Conservation (phyloP, 768 basidiomycete species). For the Xerocomus potaroensis region DNA sequence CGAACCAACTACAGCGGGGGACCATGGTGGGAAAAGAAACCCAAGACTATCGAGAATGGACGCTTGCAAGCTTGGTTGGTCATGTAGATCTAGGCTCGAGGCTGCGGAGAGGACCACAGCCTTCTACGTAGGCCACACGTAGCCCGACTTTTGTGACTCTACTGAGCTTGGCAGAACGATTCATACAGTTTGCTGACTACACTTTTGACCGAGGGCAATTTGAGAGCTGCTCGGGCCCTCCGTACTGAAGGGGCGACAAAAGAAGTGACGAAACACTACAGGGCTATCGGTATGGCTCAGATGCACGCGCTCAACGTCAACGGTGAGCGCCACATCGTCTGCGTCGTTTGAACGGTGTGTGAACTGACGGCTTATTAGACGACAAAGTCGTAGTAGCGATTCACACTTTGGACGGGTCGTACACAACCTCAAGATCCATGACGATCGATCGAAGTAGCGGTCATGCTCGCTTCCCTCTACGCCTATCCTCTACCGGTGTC, state of each 20-base stretch:
- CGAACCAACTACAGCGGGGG: too few relatives aligned
- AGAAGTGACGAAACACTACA: constrained; percentile 74
- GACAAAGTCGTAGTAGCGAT: constrained; percentile 84
- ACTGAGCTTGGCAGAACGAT: constrained; percentile 88
- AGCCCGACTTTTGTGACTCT: not conserved
- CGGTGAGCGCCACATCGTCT: constrained; percentile 43
- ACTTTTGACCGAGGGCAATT: constrained; percentile 80
- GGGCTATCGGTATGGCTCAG: constrained; percentile 82
- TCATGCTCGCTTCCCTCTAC: constrained; percentile 87
- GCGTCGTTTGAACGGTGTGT: not conserved
- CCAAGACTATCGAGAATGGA: too few relatives aligned
- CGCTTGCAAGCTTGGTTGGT: too few relatives aligned
- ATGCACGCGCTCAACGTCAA: constrained; percentile 79
- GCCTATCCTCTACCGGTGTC: constrained; percentile 77
- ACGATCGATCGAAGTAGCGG: constrained; percentile 76
- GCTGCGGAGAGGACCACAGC: too few relatives aligned
- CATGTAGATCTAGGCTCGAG: too few relatives aligned
- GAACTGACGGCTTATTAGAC: constrained; percentile 40
- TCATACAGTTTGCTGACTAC: constrained; percentile 93
- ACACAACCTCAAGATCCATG: constrained; percentile 62
- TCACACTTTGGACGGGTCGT: constrained; percentile 75
- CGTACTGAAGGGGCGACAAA: constrained; percentile 64
- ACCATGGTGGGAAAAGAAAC: too few relatives aligned
- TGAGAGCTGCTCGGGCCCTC: constrained; percentile 75
- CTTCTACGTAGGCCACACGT: too few relatives aligned